phyloP scores from a whole-genome alignment of 129 eudicot genomes.

The Apium graveolens region DNA sequence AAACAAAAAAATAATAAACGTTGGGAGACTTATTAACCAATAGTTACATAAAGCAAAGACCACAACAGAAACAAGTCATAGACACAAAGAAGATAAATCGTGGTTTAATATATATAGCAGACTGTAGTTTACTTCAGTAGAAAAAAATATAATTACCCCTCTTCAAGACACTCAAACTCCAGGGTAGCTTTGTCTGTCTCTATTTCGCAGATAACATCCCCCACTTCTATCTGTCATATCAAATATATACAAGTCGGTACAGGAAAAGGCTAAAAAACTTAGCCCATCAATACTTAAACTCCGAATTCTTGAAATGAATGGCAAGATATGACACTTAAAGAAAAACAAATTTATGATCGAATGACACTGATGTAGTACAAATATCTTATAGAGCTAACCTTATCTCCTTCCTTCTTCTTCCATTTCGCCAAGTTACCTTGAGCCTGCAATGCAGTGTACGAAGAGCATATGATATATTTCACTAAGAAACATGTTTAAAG shows the following conservation, averaged over 20 bases:
- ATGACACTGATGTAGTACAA: slow-evolving; percentile 1
- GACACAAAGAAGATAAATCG: background rate
- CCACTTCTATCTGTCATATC: slow-evolving; percentile 75
- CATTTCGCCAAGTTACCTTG: slow-evolving; percentile 93
- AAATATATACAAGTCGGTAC: slow-evolving; percentile 7
- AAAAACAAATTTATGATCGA: background rate
- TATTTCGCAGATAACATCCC: slow-evolving; percentile 89
- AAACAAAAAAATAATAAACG: background rate
- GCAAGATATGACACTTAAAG: background rate
- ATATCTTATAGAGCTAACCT: slow-evolving; percentile 45
- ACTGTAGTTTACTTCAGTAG: background rate
- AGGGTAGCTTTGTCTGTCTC: slow-evolving; percentile 99
- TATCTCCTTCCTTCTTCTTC: slow-evolving; percentile 93
- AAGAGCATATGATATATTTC: background rate
- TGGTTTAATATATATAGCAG: background rate
- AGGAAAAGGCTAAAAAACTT: slow-evolving; percentile 7
- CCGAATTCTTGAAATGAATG: background rate
- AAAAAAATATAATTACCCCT: slow-evolving; percentile 57
- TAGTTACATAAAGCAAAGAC: background rate
- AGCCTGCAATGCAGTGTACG: slow-evolving; percentile 34
- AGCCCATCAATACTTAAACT: background rate
- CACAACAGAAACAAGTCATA: background rate
- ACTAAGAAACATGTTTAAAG: background rate
- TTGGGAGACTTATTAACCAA: background rate
- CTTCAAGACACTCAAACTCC: slow-evolving; percentile 80